Evolutionary conservation across 2,329 filamentous ascomycete genomes (phyloP), one percentile per base, ranked within the genome.

Genomic region (Calonectria pseudoreteaudii): DNA sequence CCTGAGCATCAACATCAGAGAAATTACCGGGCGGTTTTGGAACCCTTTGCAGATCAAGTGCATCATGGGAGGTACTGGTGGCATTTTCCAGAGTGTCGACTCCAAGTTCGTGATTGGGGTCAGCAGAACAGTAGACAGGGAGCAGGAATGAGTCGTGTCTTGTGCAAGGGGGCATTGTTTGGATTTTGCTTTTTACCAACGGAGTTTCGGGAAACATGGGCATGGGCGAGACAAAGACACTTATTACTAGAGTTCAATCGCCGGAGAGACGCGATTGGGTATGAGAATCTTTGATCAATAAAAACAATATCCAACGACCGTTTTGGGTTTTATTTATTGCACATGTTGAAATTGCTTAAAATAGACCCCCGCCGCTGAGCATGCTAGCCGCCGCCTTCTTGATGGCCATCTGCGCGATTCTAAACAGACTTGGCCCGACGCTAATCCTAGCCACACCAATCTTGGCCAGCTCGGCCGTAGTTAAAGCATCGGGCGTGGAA

Each of bases 361-460:
- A 20, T 3, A 75, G 58, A 4, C 65, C 76, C 8, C 81, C 80
- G 7, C 81, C 81, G 6, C 26, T 70, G 1, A 86, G 74, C 41
- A 86, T 83, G 10, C 78, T 81, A 16, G 65, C 60, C 1, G 85
- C 85, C 1, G 81, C 80, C 18, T 81, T 74, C 76, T 85, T 85
- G 20, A 85, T 80, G 2, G 84, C 82, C 38, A 80, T 79, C 81
- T 86, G 86, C 2, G 86, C 87, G 53, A 83, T 79, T 1, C 80
- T 74, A 77, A 85, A 88, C 72, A 90, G 72, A 30, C 83, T 84
- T 0, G 89, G 89, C 0, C 90, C 90, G 73, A 91, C 81, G 80
- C 89, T 91, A 74, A 91, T 86, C 75, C 90, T 87, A 9, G 89
- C 88, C 47, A 91, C 88, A 0, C 90, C 90, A 65, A 91, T 82